Conservation (phyloP, 352 stramenopile genomes). For the Pythium biforme region DNA sequence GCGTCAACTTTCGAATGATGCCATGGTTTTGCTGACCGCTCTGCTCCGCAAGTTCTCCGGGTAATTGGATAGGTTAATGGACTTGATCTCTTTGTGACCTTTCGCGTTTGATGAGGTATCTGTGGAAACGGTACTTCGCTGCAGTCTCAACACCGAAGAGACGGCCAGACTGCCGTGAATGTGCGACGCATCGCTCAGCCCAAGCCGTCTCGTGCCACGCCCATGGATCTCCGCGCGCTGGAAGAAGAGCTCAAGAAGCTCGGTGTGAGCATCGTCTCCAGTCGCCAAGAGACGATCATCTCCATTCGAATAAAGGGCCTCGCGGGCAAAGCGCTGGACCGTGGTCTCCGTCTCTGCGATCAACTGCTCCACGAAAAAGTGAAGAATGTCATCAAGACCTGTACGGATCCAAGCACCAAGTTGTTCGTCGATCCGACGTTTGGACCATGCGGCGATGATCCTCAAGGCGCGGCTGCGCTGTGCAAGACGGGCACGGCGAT, state of each 20-base stretch:
- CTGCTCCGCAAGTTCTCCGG: conserved; percentile 17
- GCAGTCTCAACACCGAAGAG: conserved; percentile 8
- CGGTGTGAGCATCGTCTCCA: conserved; percentile 69
- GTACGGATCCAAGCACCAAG: conserved; percentile 40
- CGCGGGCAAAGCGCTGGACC: conserved; percentile 54
- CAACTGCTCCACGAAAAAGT: conserved; percentile 76
- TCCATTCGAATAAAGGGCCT: conserved; percentile 75
- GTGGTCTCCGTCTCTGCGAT: conserved; percentile 58
- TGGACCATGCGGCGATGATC: conserved; percentile 56
- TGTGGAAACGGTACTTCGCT: conserved; percentile 1
- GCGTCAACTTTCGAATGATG: conserved; percentile 20
- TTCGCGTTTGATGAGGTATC: conserved; percentile 27
- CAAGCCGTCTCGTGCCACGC: background rate
- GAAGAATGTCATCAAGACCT: conserved; percentile 58
- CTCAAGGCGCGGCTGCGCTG: conserved; percentile 54
- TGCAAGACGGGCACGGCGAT: conserved; percentile 55
- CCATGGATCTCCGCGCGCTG: conserved; percentile 48
- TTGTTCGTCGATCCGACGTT: conserved; percentile 84
- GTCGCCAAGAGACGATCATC: conserved; percentile 73
- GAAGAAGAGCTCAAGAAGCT: conserved; percentile 84
- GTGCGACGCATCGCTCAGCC: background rate
- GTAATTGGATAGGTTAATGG: conserved; percentile 31
- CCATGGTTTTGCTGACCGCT: conserved; percentile 18
- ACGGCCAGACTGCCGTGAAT: background rate
- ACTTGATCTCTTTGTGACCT: conserved; percentile 31